Base-by-base conservation (phyloP, 2,329 filamentous ascomycete genomes). In the Alternaria hordeiaustralica region DNA sequence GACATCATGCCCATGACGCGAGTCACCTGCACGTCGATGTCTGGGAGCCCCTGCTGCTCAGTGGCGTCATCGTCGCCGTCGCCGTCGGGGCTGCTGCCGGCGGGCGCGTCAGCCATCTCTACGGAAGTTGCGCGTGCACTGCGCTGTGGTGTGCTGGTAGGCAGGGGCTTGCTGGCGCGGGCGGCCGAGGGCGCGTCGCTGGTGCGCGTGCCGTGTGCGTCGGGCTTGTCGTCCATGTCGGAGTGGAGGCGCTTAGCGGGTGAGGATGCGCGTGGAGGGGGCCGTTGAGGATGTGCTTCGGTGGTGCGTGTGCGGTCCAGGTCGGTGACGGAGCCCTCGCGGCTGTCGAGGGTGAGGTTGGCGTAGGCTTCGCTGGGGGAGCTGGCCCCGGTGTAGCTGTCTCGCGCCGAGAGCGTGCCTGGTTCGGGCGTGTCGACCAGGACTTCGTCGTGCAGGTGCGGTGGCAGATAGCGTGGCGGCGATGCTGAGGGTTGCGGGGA, bases 21-120 rank as follows among this genome's bases (percentile, higher is more conserved):
- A 61, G 86, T 87, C 62, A 97, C 89, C 79, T 97, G 95, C 51
- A 88, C 86, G 69, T 92, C 90, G 66, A 81, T 67, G 63, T 63
- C 74, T 15, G 78, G 78, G 9, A 77, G 57, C 30, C 75, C 68
- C 23, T 63, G 45, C n/a, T 66, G 53, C 43, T 66, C 62, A 3
- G 65, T 26, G 23, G 64, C 61, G 21, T 75, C 75, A 55, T 69
- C 74, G 43, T 71, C 72, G 56, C 49, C 56, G 2, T 80, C 75
- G 33, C 72, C 75, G 26, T 79, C 70, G 47, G 72, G 71, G 70
- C 72, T 68, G 59, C 67, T 64, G 44, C 71, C 71, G 62, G 73
- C 75, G 46, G 71, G 64, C 25, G 73, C 75, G 58, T 77, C 79
- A 26, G 80, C 74, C 79, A 84, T 84, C 45, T 84, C 84, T 55